Evolutionary conservation across 164 flowering plant genomes (phyloP).

Genomic region (Berberis vulgaris): DNA sequence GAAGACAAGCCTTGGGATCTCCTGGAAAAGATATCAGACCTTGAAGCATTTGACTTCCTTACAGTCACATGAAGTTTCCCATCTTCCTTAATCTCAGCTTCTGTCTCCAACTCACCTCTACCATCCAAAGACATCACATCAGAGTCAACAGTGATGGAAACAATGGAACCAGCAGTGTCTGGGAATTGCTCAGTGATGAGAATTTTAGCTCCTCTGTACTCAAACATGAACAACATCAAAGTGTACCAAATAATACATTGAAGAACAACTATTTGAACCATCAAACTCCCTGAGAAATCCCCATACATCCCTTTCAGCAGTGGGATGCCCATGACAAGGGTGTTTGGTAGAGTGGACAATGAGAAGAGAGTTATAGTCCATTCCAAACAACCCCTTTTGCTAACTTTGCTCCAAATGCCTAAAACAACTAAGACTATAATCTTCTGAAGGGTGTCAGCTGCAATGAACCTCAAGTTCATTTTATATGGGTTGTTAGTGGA

Average conservation of each 20-base stretch:
- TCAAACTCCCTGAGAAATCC: slow-evolving; percentile 44
- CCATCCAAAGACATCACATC: slow-evolving; percentile 84
- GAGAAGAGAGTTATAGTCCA: slow-evolving; percentile 88
- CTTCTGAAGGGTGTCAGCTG: slow-evolving; percentile 84
- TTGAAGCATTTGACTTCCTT: slow-evolving; percentile 68
- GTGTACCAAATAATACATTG: slow-evolving; percentile 95
- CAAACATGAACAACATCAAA: slow-evolving; percentile 81
- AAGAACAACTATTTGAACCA: slow-evolving; percentile 83
- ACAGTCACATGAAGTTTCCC: slow-evolving; percentile 85
- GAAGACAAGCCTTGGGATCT: slow-evolving; percentile 56
- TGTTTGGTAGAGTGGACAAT: slow-evolving; percentile 80
- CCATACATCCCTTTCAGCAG: slow-evolving; percentile 87
- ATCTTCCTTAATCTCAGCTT: slow-evolving; percentile 71
- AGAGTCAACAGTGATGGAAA: slow-evolving; percentile 73
- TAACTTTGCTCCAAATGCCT: slow-evolving; percentile 45
- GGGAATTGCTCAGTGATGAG: slow-evolving; percentile 85
- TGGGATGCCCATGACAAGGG: slow-evolving; percentile 94
- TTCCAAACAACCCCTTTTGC: slow-evolving; percentile 60
- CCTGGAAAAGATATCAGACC: slow-evolving; percentile 76
- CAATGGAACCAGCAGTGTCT: slow-evolving; percentile 73
- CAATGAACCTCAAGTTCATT: slow-evolving; percentile 82
- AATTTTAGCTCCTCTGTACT: slow-evolving; percentile 73
- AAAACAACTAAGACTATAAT: slow-evolving; percentile 43
- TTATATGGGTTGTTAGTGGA: slow-evolving; percentile 74
- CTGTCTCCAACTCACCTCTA: slow-evolving; percentile 50